These are phyloP conservation scores for Nothophaeocryptopus gaeumannii DNA, from an alignment of 2,329 filamentous ascomycete species.

Conservation along the genomic window DNA sequence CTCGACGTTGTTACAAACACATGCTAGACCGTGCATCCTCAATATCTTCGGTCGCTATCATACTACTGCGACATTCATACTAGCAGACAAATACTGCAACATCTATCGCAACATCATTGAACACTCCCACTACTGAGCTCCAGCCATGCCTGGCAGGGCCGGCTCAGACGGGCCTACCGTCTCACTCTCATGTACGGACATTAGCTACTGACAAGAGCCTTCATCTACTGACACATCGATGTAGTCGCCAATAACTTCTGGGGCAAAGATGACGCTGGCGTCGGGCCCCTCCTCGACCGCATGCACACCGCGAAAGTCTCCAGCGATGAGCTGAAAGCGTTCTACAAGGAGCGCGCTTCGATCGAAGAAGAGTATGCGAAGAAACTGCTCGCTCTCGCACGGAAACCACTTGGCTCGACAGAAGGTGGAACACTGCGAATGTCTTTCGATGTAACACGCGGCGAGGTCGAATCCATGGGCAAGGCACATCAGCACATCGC, in stretches of 20 bases:
- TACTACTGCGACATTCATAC: too few species aligned
- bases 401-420: constrained; percentile 83
- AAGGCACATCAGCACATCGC: constrained; percentile 91
- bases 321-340: constrained; percentile 86
- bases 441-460: constrained; percentile 83
- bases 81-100: too few species aligned
- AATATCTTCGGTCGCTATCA: too few species aligned
- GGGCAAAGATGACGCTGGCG: constrained; percentile 98
- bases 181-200: constrained; percentile 36
- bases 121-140: too few species aligned
- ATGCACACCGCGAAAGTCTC: constrained; percentile 94
- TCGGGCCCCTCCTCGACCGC: constrained; percentile 83
- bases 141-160: constrained; percentile 34
- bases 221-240: constrained; percentile 34
- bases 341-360: constrained; percentile 84
- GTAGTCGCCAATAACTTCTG: constrained; percentile 98
- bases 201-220: not conserved
- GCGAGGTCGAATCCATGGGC: constrained; percentile 87
- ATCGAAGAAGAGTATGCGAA: constrained; percentile 96
- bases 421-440: constrained; percentile 79
- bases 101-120: too few species aligned
- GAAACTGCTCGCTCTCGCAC: constrained; percentile 79
- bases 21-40: too few species aligned
- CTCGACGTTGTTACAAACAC: too few species aligned
- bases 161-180: constrained; percentile 36